Evolutionary conservation across 768 basidiomycete species (phyloP).

Genomic region (Rhizopogon vesiculosus): DNA sequence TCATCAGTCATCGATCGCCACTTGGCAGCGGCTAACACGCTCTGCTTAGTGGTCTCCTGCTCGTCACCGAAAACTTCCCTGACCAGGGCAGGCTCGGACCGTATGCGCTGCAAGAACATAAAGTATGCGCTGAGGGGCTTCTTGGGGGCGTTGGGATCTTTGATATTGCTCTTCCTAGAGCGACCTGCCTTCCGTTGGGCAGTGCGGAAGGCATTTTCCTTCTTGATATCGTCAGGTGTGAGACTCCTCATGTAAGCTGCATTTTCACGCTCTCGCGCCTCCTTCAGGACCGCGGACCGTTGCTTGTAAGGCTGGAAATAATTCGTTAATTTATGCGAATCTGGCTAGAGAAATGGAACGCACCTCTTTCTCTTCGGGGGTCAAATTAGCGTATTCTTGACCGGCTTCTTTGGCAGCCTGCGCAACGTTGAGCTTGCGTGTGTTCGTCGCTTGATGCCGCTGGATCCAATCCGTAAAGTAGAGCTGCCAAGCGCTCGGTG

Average conservation of each 20-base stretch:
- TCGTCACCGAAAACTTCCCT: constrained; percentile 83
- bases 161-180: constrained; percentile 90
- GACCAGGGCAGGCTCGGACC: constrained; percentile 73
- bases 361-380: constrained; percentile 81
- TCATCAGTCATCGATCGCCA: constrained; percentile 94
- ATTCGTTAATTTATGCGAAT: constrained; percentile 7
- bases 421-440: constrained; percentile 88
- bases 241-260: constrained; percentile 82
- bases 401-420: constrained; percentile 95
- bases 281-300: constrained; percentile 81
- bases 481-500: constrained; percentile 93
- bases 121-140: constrained; percentile 94
- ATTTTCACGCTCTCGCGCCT: constrained; percentile 77
- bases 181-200: constrained; percentile 93
- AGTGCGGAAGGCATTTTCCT: constrained; percentile 87
- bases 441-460: constrained; percentile 72
- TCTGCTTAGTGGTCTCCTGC: constrained; percentile 92
- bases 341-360: constrained; percentile 23
- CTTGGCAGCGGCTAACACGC: constrained; percentile 86
- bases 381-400: constrained; percentile 79
- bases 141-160: constrained; percentile 96
- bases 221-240: constrained; percentile 91
- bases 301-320: constrained; percentile 72
- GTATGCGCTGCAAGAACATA: constrained; percentile 89
- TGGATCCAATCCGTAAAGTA: constrained; percentile 97